A percentile compares a stretch with the other conserved stretches of the same genome.
Conservation (phyloP, 2,329 filamentous ascomycete genomes). For the Colletotrichum destructivum region DNA sequence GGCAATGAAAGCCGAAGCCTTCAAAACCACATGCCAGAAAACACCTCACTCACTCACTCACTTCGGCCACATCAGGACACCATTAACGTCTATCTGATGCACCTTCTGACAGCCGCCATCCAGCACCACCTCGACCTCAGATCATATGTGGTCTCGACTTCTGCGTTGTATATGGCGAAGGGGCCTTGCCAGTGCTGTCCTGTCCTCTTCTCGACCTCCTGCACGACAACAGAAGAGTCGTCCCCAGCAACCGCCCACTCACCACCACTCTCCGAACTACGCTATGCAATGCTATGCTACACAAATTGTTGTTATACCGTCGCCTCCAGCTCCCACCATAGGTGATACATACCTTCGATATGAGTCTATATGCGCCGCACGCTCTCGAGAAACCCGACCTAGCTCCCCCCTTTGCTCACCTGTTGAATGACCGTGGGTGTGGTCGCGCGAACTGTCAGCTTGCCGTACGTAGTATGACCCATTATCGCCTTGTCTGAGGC, state of each 20-base stretch:
- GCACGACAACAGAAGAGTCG: background rate
- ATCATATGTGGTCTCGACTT: constrained; percentile 6
- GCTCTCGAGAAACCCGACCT: constrained; percentile 1
- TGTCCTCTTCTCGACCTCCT: background rate
- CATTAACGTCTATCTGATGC: background rate
- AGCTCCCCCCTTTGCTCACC: constrained; percentile 11
- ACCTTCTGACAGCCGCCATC: constrained; percentile 1
- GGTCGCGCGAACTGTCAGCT: constrained; percentile 27
- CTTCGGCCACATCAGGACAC: constrained; percentile 21
- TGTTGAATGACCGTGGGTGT: constrained; percentile 18
- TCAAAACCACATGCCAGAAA: constrained; percentile 47
- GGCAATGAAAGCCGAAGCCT: constrained; percentile 4
- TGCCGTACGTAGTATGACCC: constrained; percentile 20
- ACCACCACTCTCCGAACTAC: background rate
- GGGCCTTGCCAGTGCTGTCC: too few species aligned
- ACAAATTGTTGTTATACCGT: constrained; percentile 13
- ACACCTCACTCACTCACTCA: constrained; percentile 39
- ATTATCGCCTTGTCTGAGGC: constrained; percentile 21
- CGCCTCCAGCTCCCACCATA: constrained; percentile 25
- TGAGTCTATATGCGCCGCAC: constrained; percentile 25
- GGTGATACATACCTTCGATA: constrained; percentile 16
- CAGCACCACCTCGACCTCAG: constrained; percentile 6
- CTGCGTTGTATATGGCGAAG: background rate
- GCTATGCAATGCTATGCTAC: background rate
- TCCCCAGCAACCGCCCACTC: background rate